phyloP scores from a whole-genome alignment of 352 stramenopile species.

The Phytopythium helicoides region DNA sequence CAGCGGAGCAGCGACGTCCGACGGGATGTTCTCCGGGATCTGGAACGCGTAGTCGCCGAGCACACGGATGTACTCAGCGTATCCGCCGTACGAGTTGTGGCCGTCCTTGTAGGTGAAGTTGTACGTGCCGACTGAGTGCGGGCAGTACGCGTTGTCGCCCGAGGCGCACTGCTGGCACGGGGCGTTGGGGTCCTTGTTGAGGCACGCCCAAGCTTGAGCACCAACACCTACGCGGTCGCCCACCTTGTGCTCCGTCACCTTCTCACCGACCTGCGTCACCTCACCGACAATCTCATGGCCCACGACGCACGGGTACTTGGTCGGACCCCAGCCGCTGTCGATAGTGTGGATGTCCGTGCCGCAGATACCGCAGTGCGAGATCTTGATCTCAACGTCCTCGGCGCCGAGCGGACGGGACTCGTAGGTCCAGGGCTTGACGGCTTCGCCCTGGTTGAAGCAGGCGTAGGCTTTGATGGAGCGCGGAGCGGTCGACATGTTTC shows the following conservation, averaged over 20 bases:
- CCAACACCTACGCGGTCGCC: constrained; percentile 80
- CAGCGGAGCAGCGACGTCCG: constrained; percentile 49
- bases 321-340: constrained; percentile 42
- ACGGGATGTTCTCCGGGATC: constrained; percentile 67
- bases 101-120: constrained; percentile 45
- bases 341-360: constrained; percentile 56
- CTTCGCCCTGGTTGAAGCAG: constrained; percentile 25
- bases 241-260: constrained; percentile 61
- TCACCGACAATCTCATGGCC: constrained; percentile 64
- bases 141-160: constrained; percentile 68
- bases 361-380: too few species aligned
- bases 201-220: constrained; percentile 66
- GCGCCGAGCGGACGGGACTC: constrained; percentile 31
- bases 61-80: too few species aligned
- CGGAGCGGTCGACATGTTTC: constrained; percentile 23
- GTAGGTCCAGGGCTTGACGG: constrained; percentile 39
- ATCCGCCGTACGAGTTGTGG: constrained; percentile 46
- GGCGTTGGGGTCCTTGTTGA: constrained; percentile 42
- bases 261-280: constrained; percentile 18
- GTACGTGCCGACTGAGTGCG: constrained; percentile 44
- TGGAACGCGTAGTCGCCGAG: constrained; percentile 61
- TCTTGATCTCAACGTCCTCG: too few species aligned
- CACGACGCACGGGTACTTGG: constrained; percentile 38
- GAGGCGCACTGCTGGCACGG: constrained; percentile 58
- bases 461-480: constrained; percentile 45